A percentile compares a stretch with the other conserved stretches of the same genome.
Conservation (phyloP, 176 grass and related monocot genomes). For the Puccinellia tenuiflora region DNA sequence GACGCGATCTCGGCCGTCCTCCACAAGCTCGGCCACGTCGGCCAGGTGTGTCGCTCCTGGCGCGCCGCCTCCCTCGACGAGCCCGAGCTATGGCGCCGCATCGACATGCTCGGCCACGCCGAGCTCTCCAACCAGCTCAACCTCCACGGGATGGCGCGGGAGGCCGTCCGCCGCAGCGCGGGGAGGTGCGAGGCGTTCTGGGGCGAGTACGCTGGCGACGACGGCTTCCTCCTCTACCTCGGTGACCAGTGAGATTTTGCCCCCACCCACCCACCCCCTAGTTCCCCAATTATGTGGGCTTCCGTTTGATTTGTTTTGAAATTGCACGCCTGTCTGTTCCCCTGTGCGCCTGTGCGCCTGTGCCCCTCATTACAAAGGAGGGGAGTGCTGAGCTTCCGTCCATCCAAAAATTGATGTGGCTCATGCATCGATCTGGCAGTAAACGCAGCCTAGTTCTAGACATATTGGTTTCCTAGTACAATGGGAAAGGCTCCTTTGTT, state of each 20-base stretch:
- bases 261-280: background rate
- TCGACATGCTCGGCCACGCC: background rate
- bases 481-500: background rate
- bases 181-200: constrained; percentile 8
- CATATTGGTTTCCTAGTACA: background rate
- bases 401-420: background rate
- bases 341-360: too few relatives aligned
- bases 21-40: background rate
- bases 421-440: background rate
- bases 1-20: background rate
- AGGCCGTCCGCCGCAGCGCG: background rate
- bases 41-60: background rate
- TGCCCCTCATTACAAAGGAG: background rate
- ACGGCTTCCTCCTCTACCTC: constrained; percentile 1
- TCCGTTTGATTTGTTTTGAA: background rate
- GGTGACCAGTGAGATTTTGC: background rate
- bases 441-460: background rate
- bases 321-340: background rate
- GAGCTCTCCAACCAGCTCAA: background rate
- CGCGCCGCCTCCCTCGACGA: background rate
- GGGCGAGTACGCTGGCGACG: background rate
- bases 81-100: background rate
- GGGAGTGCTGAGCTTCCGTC: background rate
- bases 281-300: background rate
- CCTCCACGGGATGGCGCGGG: background rate